Conservation (phyloP, 257 asterid genomes). For the Scutellaria baicalensis region DNA sequence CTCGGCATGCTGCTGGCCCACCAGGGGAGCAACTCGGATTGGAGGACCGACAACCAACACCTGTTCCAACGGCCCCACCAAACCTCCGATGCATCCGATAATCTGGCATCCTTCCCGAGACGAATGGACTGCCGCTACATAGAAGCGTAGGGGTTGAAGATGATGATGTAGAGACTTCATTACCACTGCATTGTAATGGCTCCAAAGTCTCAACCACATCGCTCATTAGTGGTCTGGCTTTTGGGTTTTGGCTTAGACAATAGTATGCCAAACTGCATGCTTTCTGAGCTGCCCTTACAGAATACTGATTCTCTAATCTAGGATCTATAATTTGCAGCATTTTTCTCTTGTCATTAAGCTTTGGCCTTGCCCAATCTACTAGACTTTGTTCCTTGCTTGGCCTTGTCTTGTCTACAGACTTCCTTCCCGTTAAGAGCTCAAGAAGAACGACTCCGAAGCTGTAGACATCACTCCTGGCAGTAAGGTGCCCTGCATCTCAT, state of each 20-base stretch:
- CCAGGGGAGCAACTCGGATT: slow-evolving; percentile 69
- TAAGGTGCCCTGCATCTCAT: slow-evolving; percentile 77
- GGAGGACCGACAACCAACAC: slow-evolving; percentile 65
- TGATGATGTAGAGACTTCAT: slow-evolving; percentile 46
- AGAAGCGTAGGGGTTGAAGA: slow-evolving; percentile 40
- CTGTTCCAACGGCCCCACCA: slow-evolving; percentile 44
- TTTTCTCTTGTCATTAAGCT: slow-evolving; percentile 85
- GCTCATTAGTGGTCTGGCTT: slow-evolving; percentile 97
- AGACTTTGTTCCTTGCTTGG: slow-evolving; percentile 97
- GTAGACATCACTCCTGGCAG: slow-evolving; percentile 98
- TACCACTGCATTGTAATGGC: slow-evolving; percentile 68
- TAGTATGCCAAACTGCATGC: slow-evolving; percentile 99
- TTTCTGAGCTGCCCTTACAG: slow-evolving; percentile 92
- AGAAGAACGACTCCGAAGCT: slow-evolving; percentile 98
- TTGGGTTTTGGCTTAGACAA: slow-evolving; percentile 97
- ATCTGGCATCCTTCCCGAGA: slow-evolving; percentile 49
- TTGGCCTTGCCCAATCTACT: slow-evolving; percentile 99
- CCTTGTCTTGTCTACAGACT: slow-evolving; percentile 95
- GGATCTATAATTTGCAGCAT: slow-evolving; percentile 97
- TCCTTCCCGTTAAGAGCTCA: slow-evolving; percentile 95
- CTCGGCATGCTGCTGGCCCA: slow-evolving; percentile 71
- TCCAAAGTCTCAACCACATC: slow-evolving; percentile 97
- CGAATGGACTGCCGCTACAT: slow-evolving; percentile 56
- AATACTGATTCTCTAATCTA: slow-evolving; percentile 82
- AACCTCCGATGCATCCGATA: slow-evolving; percentile 56